Percentiles rank a stretch among this genome's conserved stretches.
Conservation (phyloP, 305 asterid species). For the Fraxinus xanthoxyloides region DNA sequence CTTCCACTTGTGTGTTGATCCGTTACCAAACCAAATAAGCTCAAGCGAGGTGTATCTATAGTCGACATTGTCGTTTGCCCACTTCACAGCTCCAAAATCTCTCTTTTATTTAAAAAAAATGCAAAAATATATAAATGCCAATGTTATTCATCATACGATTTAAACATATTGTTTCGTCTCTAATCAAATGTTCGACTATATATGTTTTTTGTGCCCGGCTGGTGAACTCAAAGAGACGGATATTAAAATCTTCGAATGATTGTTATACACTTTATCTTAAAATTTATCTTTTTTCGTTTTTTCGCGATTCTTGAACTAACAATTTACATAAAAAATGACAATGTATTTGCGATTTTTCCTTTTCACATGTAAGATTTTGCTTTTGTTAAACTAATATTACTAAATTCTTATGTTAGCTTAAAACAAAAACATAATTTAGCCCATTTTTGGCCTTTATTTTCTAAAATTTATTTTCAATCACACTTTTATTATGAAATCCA, state of each 20-base stretch:
- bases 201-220: not conserved
- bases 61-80: not conserved
- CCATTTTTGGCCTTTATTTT: not conserved
- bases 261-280: not conserved
- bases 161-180: not conserved
- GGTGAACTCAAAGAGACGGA: not conserved
- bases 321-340: not conserved
- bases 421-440: not conserved
- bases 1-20: not conserved
- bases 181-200: not conserved
- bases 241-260: not conserved
- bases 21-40: not conserved
- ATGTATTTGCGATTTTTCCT: not conserved
- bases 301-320: not conserved
- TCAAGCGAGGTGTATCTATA: not conserved
- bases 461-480: no score
- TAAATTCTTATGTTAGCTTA: not conserved
- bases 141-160: not conserved
- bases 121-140: not conserved
- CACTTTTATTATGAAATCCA: no score
- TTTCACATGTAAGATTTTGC: not conserved
- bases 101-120: not conserved
- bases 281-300: not conserved
- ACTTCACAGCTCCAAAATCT: not conserved
- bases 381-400: not conserved